These are phyloP conservation scores for Coleophoma eucalyptorum DNA, from an alignment of 2,329 filamentous ascomycete species.

Conservation along the genomic window DNA sequence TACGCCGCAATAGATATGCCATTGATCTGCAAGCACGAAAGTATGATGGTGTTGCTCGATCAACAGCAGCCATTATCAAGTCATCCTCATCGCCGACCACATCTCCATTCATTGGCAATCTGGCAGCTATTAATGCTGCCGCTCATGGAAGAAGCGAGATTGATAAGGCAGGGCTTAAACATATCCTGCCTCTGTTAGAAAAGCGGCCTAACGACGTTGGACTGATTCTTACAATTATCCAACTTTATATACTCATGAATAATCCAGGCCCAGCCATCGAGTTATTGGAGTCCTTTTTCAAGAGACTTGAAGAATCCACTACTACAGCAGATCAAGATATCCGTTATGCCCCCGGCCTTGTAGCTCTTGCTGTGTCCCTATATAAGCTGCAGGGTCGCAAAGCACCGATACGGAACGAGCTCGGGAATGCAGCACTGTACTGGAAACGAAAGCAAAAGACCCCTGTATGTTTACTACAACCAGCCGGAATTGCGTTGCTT, in stretches of 20 bases:
- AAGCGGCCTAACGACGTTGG: slow-evolving; percentile 77
- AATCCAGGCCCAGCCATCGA: slow-evolving; percentile 71
- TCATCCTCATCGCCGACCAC: slow-evolving; percentile 41
- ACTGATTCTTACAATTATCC: slow-evolving; percentile 72
- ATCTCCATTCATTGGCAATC: slow-evolving; percentile 45
- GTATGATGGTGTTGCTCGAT: slow-evolving; percentile 53
- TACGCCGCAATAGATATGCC: slow-evolving; percentile 60
- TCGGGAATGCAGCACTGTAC: slow-evolving; percentile 75
- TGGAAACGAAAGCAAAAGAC: slow-evolving; percentile 66
- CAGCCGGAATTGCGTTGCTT: slow-evolving; percentile 79
- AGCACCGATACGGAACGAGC: slow-evolving; percentile 64
- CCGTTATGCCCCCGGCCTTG: slow-evolving; percentile 78
- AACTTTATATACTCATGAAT: slow-evolving; percentile 71
- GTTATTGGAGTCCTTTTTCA: slow-evolving; percentile 74
- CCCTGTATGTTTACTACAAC: slow-evolving; percentile 66
- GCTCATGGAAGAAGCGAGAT: slow-evolving; percentile 62
- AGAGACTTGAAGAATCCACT: slow-evolving; percentile 61
- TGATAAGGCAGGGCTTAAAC: slow-evolving; percentile 65
- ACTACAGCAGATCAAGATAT: slow-evolving; percentile 58
- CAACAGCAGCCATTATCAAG: slow-evolving; percentile 41
- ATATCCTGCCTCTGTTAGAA: slow-evolving; percentile 65
- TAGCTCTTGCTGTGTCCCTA: slow-evolving; percentile 75
- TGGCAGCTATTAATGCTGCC: slow-evolving; percentile 68
- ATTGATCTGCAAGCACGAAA: slow-evolving; percentile 67
- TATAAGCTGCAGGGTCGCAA: slow-evolving; percentile 75